A percentile compares a stretch with the other conserved stretches of the same genome.
Conservation (phyloP, 306 rosid species). For the Chamaecrista fasciculata region DNA sequence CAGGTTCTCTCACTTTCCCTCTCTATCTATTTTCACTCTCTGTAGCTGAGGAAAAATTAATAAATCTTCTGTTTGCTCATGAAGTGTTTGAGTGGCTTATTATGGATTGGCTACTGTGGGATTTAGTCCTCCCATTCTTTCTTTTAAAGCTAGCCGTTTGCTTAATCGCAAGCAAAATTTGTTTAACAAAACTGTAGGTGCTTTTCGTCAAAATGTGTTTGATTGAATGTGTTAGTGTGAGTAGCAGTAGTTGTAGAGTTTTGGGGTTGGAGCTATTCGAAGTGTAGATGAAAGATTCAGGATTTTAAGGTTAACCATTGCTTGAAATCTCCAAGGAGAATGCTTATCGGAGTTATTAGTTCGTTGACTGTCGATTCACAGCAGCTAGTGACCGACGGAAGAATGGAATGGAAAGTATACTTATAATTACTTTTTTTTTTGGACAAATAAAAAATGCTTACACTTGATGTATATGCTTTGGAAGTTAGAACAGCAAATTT, state of each 20-base stretch:
- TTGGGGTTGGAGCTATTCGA: background rate
- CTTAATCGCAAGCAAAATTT: background rate
- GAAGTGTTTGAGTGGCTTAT: background rate
- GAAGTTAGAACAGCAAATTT: background rate
- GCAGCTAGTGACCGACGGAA: background rate
- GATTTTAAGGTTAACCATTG: background rate
- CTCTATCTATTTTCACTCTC: background rate
- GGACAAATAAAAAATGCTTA: background rate
- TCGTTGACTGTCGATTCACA: background rate
- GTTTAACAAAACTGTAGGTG: background rate
- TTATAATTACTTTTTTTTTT: background rate
- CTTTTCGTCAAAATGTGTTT: background rate
- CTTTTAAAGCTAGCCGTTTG: background rate
- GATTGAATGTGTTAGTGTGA: background rate
- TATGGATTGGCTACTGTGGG: background rate
- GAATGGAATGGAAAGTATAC: background rate
- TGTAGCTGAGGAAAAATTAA: background rate
- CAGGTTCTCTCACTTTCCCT: background rate
- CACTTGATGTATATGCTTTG: background rate
- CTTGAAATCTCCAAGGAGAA: background rate
- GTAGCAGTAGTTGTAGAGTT: background rate
- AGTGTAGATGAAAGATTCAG: background rate
- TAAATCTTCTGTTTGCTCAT: background rate
- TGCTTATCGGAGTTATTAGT: background rate
- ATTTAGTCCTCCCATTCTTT: background rate